Evolutionary conservation across 768 basidiomycete species (phyloP).

Genomic region (Boletellus sp.): DNA sequence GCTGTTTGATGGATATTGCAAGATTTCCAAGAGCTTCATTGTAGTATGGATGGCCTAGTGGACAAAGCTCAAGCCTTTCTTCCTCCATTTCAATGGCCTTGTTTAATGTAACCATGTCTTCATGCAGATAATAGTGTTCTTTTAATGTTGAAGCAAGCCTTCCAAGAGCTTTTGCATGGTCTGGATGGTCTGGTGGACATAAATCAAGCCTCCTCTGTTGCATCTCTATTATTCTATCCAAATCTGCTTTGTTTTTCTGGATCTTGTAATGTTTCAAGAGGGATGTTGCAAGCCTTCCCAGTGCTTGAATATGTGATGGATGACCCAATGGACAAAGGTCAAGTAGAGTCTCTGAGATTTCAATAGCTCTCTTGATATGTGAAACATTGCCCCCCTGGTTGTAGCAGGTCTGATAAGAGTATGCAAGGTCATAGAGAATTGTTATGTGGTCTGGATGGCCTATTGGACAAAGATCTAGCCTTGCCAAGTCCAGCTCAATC

Average conservation of each 20-base stretch:
- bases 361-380: background rate
- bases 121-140: background rate
- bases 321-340: background rate
- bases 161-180: background rate
- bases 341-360: background rate
- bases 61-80: background rate
- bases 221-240: background rate
- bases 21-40: background rate
- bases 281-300: background rate
- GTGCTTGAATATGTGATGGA: background rate
- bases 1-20: background rate
- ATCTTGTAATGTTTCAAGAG: background rate
- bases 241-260: background rate
- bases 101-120: background rate
- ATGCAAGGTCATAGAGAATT: background rate
- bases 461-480: background rate
- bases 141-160: background rate
- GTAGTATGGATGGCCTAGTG: too few relatives aligned
- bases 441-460: background rate
- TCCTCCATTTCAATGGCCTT: background rate
- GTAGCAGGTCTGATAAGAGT: background rate
- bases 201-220: background rate
- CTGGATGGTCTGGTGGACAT: background rate
- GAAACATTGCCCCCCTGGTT: background rate
- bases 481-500: background rate